Evolutionary conservation across 441 rosid species (phyloP).

Genomic region (Capsella rubella): DNA sequence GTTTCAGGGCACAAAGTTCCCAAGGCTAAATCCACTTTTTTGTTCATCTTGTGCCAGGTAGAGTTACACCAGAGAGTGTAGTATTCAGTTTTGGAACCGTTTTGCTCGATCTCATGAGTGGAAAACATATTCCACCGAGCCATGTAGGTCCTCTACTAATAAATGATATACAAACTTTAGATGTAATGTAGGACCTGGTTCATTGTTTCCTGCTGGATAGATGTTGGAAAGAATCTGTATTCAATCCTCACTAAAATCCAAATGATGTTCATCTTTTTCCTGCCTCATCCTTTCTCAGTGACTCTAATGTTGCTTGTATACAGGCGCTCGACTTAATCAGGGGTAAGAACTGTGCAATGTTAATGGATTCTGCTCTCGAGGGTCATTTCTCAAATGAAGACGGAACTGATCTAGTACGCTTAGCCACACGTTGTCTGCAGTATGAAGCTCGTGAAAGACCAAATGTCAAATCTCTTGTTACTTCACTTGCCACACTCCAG

Average conservation of each 20-base stretch:
- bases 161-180: slow-evolving; percentile 15
- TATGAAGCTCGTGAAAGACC: slow-evolving; percentile 85
- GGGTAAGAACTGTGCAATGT: slow-evolving; percentile 66
- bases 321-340: slow-evolving; percentile 81
- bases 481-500: slow-evolving; percentile 62
- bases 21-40: slow-evolving; percentile 1
- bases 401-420: slow-evolving; percentile 67
- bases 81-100: slow-evolving; percentile 80
- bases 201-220: slow-evolving; percentile 8
- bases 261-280: slow-evolving; percentile 18
- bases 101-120: slow-evolving; percentile 78
- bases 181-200: slow-evolving; percentile 16
- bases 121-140: slow-evolving; percentile 83
- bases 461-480: slow-evolving; percentile 65
- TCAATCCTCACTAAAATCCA: background rate
- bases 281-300: background rate
- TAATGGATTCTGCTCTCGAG: slow-evolving; percentile 79
- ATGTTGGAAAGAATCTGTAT: background rate
- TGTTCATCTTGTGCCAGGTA: slow-evolving; percentile 52
- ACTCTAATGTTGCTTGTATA: slow-evolving; percentile 22
- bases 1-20: background rate
- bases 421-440: slow-evolving; percentile 78
- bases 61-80: slow-evolving; percentile 79
- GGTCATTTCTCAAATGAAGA: slow-evolving; percentile 74
- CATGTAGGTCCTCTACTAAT: slow-evolving; percentile 53